These are phyloP conservation scores for Raddia guianensis DNA, from an alignment of 176 grass and related monocot genomes.

Conservation along the genomic window DNA sequence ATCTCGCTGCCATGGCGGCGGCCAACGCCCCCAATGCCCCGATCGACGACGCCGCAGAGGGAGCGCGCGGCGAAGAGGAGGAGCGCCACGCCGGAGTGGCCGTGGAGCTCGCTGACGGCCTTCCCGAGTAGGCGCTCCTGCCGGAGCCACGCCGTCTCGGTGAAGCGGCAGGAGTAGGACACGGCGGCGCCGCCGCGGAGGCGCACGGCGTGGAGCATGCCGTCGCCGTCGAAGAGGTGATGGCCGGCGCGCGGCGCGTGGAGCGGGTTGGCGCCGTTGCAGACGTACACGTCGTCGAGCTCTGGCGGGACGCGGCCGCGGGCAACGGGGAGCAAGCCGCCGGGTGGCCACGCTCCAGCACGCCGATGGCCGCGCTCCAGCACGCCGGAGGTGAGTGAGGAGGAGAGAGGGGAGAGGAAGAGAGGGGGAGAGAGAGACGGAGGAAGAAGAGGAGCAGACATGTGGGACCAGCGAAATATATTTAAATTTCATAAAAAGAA, in stretches of 20 bases:
- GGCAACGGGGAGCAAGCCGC: slow-evolving; percentile 32
- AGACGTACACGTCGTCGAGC: slow-evolving; percentile 73
- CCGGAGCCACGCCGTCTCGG: slow-evolving; percentile 68
- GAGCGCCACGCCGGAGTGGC: slow-evolving; percentile 79
- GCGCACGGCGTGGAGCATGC: slow-evolving; percentile 84
- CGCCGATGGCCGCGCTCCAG: too few species aligned
- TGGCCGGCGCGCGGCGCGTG: slow-evolving; percentile 69
- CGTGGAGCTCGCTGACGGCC: slow-evolving; percentile 89
- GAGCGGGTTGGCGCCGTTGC: slow-evolving; percentile 86
- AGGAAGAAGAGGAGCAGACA: too few species aligned
- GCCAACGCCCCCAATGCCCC: slow-evolving; percentile 84
- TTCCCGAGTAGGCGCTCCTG: slow-evolving; percentile 62
- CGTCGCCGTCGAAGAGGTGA: slow-evolving; percentile 97
- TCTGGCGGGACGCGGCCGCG: slow-evolving; percentile 45
- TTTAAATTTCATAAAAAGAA: too few species aligned
- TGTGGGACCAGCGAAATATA: too few species aligned
- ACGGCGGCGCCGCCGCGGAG: slow-evolving; percentile 49
- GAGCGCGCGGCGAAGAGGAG: slow-evolving; percentile 59
- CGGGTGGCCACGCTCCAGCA: too few species aligned
- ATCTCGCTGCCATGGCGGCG: slow-evolving; percentile 82
- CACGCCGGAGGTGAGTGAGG: too few species aligned
- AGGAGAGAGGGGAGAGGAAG: too few species aligned
- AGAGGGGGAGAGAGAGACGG: too few species aligned
- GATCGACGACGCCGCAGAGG: slow-evolving; percentile 67
- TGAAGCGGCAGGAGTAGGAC: slow-evolving; percentile 82